Conservation (phyloP, 805 yeast species). For the Metschnikowia rubicola region DNA sequence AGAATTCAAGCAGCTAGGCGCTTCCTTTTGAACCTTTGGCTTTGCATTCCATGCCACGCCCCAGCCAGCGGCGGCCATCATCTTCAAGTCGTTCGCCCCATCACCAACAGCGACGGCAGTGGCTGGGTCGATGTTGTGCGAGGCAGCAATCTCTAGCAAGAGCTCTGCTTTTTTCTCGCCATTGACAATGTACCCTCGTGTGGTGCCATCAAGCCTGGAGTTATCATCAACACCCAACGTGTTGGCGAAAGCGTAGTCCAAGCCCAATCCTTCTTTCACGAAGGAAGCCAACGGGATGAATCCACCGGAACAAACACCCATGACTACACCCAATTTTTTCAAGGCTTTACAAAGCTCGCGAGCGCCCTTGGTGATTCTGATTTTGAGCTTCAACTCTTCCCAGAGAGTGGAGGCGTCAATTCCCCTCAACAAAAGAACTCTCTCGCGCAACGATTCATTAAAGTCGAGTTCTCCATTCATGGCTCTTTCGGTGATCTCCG, state of each 20-base stretch:
- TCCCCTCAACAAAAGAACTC: slow-evolving; percentile 82
- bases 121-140: slow-evolving; percentile 48
- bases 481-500: slow-evolving; percentile 85
- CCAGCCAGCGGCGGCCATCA: slow-evolving; percentile 89
- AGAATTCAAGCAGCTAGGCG: slow-evolving; percentile 80
- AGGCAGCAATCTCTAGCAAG: slow-evolving; percentile 55
- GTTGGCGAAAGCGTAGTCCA: slow-evolving; percentile 91
- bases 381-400: slow-evolving; percentile 68
- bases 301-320: slow-evolving; percentile 94
- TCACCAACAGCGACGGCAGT: slow-evolving; percentile 86
- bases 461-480: slow-evolving; percentile 98
- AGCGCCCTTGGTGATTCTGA: slow-evolving; percentile 84
- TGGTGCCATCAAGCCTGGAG: slow-evolving; percentile 66
- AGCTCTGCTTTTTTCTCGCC: slow-evolving; percentile 79
- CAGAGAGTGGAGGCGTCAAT: slow-evolving; percentile 69
- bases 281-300: slow-evolving; percentile 82
- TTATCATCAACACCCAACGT: slow-evolving; percentile 43
- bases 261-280: slow-evolving; percentile 61
- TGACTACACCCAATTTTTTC: slow-evolving; percentile 56
- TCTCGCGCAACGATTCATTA: slow-evolving; percentile 67
- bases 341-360: slow-evolving; percentile 62
- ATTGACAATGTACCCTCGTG: slow-evolving; percentile 80
- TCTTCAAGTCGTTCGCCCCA: slow-evolving; percentile 92
- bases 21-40: slow-evolving; percentile 80
- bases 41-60: slow-evolving; percentile 98